Evolutionary conservation across 306 rosid genomes (phyloP), one percentile per base, ranked within the genome.

Genomic region (Dalbergia cochinchinensis): DNA sequence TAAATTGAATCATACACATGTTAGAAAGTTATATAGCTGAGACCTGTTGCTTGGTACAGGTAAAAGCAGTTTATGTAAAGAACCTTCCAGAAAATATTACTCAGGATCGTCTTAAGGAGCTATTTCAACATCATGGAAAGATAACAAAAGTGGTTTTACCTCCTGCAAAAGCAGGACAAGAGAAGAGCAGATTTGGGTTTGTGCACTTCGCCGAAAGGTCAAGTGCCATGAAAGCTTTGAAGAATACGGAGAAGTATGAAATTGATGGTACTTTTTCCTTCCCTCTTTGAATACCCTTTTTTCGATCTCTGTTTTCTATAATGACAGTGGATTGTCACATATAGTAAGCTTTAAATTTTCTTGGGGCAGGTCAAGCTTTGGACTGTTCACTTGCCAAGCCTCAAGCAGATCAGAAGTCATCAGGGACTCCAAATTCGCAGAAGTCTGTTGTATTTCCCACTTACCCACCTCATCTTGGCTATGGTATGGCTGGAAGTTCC

Each of bases 331-430:
- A 53, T 73, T 73, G 69, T 58, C 65, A 45, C 50, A 18, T 64
- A 70, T 78, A 18, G 31, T 41, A 73, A 54, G 50, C 65, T 35
- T 77, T 55, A 50, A 37, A 20, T 68, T 42, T 57, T 80, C 45
- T 65, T 51, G 82, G 69, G 26, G n/a, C 76, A 92, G 97, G 97
- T 16, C 92, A 92, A 84, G 83, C 62, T 71, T 74, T 90, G 85
- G 94, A 88, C 18, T 90, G 92, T 82, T 90, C 94, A 41, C 89
- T 90, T 66, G 94, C 94, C 57, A 92, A 88, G 84, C 94, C 91
- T 44, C 94, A 90, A 62, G 83, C 85, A 20, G 91, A 87, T 78
- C 91, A 85, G 86, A 90, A 77, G 76, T 85, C 90, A 65, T 67
- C 87, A 5, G 86, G 89, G 19, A 74, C 75, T 5, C 65, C 88